Percentiles rank a stretch among this genome's conserved stretches.
These are phyloP conservation scores for Fraxinus pennsylvanica DNA, from an alignment of 257 asterid genomes.

Conservation along the genomic window DNA sequence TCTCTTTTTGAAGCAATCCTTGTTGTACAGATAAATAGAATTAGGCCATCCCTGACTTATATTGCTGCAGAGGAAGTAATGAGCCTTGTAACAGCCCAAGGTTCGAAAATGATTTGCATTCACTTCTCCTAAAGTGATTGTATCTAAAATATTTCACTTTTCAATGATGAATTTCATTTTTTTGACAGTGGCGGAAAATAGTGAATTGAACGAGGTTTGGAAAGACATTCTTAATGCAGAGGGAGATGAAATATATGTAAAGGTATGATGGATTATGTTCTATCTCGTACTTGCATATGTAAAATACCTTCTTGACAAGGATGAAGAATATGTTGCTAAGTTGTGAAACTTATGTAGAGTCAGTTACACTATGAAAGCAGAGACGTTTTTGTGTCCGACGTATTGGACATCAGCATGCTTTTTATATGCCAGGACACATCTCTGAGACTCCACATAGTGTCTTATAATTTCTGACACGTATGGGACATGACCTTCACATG, in stretches of 20 bases:
- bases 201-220: slow-evolving; percentile 92
- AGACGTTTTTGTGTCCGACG: no score
- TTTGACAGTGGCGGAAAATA: slow-evolving; percentile 75
- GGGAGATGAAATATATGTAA: slow-evolving; percentile 93
- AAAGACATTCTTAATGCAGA: slow-evolving; percentile 86
- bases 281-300: background rate
- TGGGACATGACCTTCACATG: no score
- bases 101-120: slow-evolving; percentile 32
- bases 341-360: background rate
- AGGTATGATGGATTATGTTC: slow-evolving; percentile 47
- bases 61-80: slow-evolving; percentile 93
- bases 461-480: no score
- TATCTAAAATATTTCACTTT: background rate
- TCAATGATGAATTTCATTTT: slow-evolving; percentile 3
- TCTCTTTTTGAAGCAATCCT: slow-evolving; percentile 1
- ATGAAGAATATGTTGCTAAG: background rate
- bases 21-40: slow-evolving; percentile 64
- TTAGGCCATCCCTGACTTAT: slow-evolving; percentile 82
- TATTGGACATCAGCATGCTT: no score
- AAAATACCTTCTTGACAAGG: background rate
- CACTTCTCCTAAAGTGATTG: background rate
- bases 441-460: no score
- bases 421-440: no score
- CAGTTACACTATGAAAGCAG: no score
- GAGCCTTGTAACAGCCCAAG: slow-evolving; percentile 99